These are phyloP conservation scores for Amanita muscaria DNA, from an alignment of 768 basidiomycete species.

Conservation along the genomic window DNA sequence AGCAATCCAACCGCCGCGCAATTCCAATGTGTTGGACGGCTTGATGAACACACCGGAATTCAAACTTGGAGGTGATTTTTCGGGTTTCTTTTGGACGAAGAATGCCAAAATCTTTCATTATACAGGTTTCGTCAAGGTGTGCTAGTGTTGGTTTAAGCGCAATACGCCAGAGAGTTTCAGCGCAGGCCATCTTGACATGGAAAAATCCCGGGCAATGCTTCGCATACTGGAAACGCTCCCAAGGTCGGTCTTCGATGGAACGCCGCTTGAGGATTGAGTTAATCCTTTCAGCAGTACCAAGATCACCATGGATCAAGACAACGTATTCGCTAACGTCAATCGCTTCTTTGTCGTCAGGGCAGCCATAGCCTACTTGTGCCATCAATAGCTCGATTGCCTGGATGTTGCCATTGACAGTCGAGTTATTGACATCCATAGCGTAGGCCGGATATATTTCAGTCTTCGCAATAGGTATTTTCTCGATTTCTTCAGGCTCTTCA, in stretches of 20 bases:
- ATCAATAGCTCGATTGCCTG: slow-evolving; percentile 5
- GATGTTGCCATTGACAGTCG: slow-evolving; percentile 10
- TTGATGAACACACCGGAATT: too few species aligned
- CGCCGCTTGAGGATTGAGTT: slow-evolving; percentile 10
- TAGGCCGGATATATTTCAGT: slow-evolving; percentile 7
- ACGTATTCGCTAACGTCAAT: slow-evolving; percentile 7
- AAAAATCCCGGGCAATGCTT: slow-evolving; percentile 19
- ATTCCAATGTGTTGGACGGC: too few species aligned
- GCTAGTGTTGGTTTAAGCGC: slow-evolving; percentile 14
- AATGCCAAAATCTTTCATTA: slow-evolving; percentile 15
- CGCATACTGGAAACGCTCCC: slow-evolving; percentile 13
- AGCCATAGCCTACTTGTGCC: background rate
- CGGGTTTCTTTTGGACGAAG: slow-evolving; percentile 22
- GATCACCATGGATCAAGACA: too few species aligned
- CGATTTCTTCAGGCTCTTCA: slow-evolving; percentile 7
- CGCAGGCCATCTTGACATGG: too few species aligned
- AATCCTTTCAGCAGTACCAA: background rate
- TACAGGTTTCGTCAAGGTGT: slow-evolving; percentile 11
- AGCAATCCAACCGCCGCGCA: too few species aligned
- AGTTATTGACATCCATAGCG: slow-evolving; percentile 6
- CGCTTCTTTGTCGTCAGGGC: background rate
- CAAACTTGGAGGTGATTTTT: too few species aligned
- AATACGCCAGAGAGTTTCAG: slow-evolving; percentile 19
- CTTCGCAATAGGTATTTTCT: slow-evolving; percentile 13
- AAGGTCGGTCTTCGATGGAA: slow-evolving; percentile 9